Base-by-base conservation (phyloP, 2,329 filamentous ascomycete genomes). In the Ophiostoma fasciatum region DNA sequence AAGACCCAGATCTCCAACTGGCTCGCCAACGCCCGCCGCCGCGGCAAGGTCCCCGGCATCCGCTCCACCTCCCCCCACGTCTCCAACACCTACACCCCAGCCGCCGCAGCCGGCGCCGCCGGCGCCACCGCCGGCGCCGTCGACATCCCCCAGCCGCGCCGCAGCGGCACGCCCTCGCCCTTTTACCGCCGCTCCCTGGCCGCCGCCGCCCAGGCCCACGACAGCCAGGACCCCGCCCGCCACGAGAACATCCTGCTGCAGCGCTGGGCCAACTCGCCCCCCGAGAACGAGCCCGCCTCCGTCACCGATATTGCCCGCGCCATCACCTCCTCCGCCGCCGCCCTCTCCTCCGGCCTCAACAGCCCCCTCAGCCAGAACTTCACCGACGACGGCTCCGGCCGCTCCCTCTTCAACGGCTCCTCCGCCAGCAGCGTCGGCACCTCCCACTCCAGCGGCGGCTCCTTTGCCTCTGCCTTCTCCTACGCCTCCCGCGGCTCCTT, bases 1-100 rank as follows among this genome's bases (percentile, higher is more conserved):
- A 74, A 82, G 48, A 79, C 69, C 12, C 87, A 94, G 51, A 88
- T 94, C 47, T 78, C 78, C 10, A 93, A 92, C 53, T 94, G 85
- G 85, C 72, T 94, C 31, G 85, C 85, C 40, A 94, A 94, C 55
- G 84, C 84, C 39, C 75, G 85, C 29, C 74, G 85, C 38, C 71
- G 85, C 43, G 78, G 82, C 48, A 94, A 93, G 60, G 74, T 80
- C 37, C 72, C 76, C 32, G 64, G 71, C 2, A 74, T 73, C 31
- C 68, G 78, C 44, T 74, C 72, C 21, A 73, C 68, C 14, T 87
- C 82, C 5, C 81, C 83, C 1, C 72, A 78, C 46, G 60, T 78
- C 31, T 68, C 73, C 19, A 68, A 65, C 43, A 66, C 64, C 43
- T 66, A 59, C 44, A 68, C 71, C 38, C 68, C 68, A 5, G 18